phyloP scores from a whole-genome alignment of 495 filamentous ascomycete species.

The Neurospora tetrasperma region DNA sequence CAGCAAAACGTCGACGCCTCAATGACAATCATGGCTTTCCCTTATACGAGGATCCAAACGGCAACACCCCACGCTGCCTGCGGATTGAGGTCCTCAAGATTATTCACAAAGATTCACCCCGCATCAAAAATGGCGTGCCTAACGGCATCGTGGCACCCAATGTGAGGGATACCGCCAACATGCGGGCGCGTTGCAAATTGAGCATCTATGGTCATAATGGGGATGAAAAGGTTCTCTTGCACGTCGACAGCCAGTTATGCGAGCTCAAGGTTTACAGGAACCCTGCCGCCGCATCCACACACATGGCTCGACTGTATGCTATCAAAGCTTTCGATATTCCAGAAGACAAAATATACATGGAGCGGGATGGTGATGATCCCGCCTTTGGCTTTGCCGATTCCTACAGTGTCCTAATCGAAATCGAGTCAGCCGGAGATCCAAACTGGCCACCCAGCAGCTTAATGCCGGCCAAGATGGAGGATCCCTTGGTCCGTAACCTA shows the following conservation, averaged over 20 bases:
- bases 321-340: slow-evolving; percentile 37
- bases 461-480: slow-evolving; percentile 17
- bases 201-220: slow-evolving; percentile 25
- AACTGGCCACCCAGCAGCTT: slow-evolving; percentile 40
- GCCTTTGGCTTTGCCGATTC: slow-evolving; percentile 33
- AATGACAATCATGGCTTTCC: slow-evolving; percentile 25
- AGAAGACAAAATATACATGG: slow-evolving; percentile 35
- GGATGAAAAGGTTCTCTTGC: slow-evolving; percentile 21
- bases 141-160: slow-evolving; percentile 27
- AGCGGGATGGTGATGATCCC: slow-evolving; percentile 27
- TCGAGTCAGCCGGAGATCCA: slow-evolving; percentile 35
- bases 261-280: slow-evolving; percentile 35
- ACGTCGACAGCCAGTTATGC: slow-evolving; percentile 39
- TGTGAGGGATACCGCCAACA: slow-evolving; percentile 27
- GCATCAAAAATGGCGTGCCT: slow-evolving; percentile 27
- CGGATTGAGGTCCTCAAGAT: slow-evolving; percentile 40
- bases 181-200: slow-evolving; percentile 35
- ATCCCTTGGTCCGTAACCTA: slow-evolving; percentile 13
- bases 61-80: slow-evolving; percentile 24
- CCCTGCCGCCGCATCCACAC: slow-evolving; percentile 24
- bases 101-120: slow-evolving; percentile 31
- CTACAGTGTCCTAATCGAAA: slow-evolving; percentile 36
- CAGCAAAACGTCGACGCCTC: slow-evolving; percentile 32
- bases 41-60: slow-evolving; percentile 17
- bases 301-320: slow-evolving; percentile 34